A percentile compares a stretch with the other conserved stretches of the same genome.
Conservation (phyloP, 306 rosid species). For the Cyamopsis tetragonoloba region DNA sequence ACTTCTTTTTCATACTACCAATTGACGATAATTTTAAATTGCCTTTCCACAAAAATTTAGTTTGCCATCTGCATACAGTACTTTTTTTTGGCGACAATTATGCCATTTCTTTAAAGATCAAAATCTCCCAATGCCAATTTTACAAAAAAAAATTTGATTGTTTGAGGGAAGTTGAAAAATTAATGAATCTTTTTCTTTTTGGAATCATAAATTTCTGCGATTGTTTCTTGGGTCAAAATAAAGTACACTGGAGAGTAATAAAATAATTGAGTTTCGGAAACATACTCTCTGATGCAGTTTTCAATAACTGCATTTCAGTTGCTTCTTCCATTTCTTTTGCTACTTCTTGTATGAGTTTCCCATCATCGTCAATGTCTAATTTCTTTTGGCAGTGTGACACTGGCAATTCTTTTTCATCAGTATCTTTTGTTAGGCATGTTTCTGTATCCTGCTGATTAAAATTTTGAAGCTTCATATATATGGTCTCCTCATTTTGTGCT, state of each 20-base stretch:
- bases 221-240: neutral
- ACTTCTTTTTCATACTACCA: neutral
- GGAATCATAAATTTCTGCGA: neutral
- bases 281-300: slow-evolving; percentile 2
- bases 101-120: neutral
- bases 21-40: neutral
- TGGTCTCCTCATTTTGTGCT: neutral
- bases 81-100: neutral
- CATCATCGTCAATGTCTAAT: neutral
- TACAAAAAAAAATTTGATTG: neutral
- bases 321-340: neutral
- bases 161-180: neutral
- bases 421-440: neutral
- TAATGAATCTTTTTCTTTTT: neutral
- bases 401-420: neutral
- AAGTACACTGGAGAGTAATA: neutral
- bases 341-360: neutral
- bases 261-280: neutral
- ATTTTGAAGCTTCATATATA: neutral
- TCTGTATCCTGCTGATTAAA: neutral
- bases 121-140: neutral
- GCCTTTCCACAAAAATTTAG: too few relatives aligned
- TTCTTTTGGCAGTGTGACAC: neutral
- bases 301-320: neutral
- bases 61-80: neutral